phyloP scores from a whole-genome alignment of 176 grass and related monocot genomes.

The Otatea glauca region DNA sequence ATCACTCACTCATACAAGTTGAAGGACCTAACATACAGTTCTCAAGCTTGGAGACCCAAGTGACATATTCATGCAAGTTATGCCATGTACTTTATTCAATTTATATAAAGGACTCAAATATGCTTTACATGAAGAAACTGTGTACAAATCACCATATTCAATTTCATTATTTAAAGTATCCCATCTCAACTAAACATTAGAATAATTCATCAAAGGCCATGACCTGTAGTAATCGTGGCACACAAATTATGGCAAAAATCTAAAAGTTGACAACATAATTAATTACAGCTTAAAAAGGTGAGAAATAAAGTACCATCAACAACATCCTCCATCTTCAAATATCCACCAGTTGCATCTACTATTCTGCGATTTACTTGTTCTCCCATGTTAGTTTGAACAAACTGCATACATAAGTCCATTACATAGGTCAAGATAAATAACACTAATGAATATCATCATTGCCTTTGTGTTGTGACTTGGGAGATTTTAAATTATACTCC shows the following conservation, averaged over 20 bases:
- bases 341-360: slow-evolving; percentile 73
- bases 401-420: slow-evolving; percentile 64
- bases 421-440: slow-evolving; percentile 18
- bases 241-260: slow-evolving; percentile 6
- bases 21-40: not conserved
- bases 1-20: slow-evolving; percentile 7
- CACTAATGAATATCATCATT: not conserved
- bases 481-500: slow-evolving; percentile 14
- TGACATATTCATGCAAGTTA: slow-evolving; percentile 6
- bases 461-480: not conserved
- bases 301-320: slow-evolving; percentile 65
- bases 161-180: slow-evolving; percentile 21
- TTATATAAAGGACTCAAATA: slow-evolving; percentile 30
- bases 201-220: slow-evolving; percentile 28
- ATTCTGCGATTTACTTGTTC: slow-evolving; percentile 54
- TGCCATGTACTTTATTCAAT: slow-evolving; percentile 16
- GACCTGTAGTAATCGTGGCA: not conserved
- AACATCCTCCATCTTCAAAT: slow-evolving; percentile 76
- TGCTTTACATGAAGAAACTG: slow-evolving; percentile 5
- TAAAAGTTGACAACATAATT: not conserved
- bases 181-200: slow-evolving; percentile 24
- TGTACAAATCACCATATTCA: not conserved
- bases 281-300: slow-evolving; percentile 1
- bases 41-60: not conserved
- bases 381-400: slow-evolving; percentile 76